phyloP scores from a whole-genome alignment of 768 basidiomycete genomes.

The Suillus discolor region DNA sequence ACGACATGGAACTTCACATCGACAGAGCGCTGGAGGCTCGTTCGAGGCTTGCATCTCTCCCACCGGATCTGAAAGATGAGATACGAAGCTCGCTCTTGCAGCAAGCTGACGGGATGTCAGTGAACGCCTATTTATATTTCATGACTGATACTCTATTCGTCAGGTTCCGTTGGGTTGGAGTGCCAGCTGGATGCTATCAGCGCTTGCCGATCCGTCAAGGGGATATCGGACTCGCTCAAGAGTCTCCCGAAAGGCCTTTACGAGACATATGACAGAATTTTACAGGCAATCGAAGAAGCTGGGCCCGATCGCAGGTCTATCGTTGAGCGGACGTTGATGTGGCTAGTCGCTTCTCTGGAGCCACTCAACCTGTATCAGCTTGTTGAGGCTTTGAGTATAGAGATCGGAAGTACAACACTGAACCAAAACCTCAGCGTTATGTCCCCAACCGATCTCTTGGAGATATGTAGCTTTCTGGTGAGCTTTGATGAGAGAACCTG shows the following conservation, averaged over 20 bases:
- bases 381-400: constrained; percentile 18
- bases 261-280: constrained; percentile 25
- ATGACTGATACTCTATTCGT: neutral
- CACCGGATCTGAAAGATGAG: constrained; percentile 12
- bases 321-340: constrained; percentile 14
- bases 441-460: constrained; percentile 12
- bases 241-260: constrained; percentile 21
- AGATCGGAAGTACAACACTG: constrained; percentile 4
- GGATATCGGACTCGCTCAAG: constrained; percentile 18
- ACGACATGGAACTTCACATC: constrained; percentile 20
- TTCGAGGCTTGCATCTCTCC: constrained; percentile 12
- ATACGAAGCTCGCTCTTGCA: constrained; percentile 11
- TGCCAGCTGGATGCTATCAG: constrained; percentile 22
- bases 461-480: constrained; percentile 21
- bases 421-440: constrained; percentile 14
- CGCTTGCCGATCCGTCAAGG: constrained; percentile 12
- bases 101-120: constrained; percentile 24
- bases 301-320: neutral
- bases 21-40: constrained; percentile 16
- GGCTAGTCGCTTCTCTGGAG: constrained; percentile 20
- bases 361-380: constrained; percentile 18
- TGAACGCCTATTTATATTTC: neutral
- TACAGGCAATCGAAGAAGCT: constrained; percentile 12
- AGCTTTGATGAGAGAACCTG: constrained; percentile 14
- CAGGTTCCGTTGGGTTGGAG: constrained; percentile 28